Percentiles rank a stretch among this genome's conserved stretches.
phyloP scores from a whole-genome alignment of 257 asterid species.

The Cordia subcordata region DNA sequence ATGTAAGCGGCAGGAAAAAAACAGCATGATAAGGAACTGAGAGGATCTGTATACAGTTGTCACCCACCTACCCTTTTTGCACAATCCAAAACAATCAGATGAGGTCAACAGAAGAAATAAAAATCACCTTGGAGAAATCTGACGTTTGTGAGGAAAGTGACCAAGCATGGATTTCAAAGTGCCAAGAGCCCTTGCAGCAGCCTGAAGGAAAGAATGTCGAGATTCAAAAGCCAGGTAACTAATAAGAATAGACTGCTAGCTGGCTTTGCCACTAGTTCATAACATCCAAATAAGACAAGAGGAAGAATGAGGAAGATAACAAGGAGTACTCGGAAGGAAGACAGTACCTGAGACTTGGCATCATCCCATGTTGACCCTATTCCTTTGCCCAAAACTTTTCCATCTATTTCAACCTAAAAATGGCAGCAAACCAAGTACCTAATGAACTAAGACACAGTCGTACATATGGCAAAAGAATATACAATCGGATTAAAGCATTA shows the following conservation, averaged over 20 bases:
- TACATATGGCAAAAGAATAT: background rate
- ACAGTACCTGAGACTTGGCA: conserved; percentile 79
- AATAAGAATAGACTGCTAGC: too few species aligned
- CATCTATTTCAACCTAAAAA: conserved; percentile 79
- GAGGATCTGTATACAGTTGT: too few species aligned
- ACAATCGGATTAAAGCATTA: too few species aligned
- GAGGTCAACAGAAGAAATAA: conserved; percentile 20
- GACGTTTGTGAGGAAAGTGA: conserved; percentile 62
- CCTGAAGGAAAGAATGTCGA: conserved; percentile 37
- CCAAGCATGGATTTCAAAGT: conserved; percentile 60
- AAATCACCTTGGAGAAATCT: conserved; percentile 79
- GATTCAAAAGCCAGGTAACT: conserved; percentile 3
- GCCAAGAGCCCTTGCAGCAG: conserved; percentile 90
- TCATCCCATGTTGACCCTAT: conserved; percentile 84
- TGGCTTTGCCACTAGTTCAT: too few species aligned
- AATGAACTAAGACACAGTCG: background rate
- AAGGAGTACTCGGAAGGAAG: background rate
- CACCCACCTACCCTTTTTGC: background rate
- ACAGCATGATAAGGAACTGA: too few species aligned
- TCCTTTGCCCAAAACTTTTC: conserved; percentile 84
- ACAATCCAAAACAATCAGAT: background rate
- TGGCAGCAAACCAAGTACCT: conserved; percentile 15
- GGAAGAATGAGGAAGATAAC: too few species aligned
- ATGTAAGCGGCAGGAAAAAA: too few species aligned
- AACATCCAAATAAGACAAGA: too few species aligned